These are phyloP conservation scores for Prunella vulgaris DNA, from an alignment of 257 asterid genomes.

Conservation along the genomic window DNA sequence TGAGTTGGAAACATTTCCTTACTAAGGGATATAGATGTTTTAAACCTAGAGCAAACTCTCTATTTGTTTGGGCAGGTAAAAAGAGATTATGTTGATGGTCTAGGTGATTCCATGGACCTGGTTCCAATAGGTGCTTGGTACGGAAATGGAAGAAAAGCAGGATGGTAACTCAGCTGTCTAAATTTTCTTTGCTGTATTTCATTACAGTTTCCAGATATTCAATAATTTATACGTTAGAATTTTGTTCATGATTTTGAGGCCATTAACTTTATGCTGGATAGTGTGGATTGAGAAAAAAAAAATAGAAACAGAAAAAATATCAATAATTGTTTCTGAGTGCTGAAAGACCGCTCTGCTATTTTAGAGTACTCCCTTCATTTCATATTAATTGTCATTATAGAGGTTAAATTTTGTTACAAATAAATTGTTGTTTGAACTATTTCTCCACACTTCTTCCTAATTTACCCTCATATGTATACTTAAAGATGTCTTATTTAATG, in stretches of 20 bases:
- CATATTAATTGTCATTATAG: too few species aligned
- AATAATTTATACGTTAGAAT: background rate
- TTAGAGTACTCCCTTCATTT: background rate
- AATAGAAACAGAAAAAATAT: background rate
- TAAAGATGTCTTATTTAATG: too few species aligned
- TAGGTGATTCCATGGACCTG: constrained; percentile 82
- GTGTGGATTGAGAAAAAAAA: background rate
- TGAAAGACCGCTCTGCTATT: background rate
- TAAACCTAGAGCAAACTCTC: constrained; percentile 6
- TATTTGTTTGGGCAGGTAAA: constrained; percentile 53
- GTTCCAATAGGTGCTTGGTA: constrained; percentile 96
- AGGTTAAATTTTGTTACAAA: too few species aligned
- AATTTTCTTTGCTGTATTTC: constrained; percentile 7
- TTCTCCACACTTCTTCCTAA: too few species aligned
- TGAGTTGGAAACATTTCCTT: constrained; percentile 15
- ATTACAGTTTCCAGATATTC: background rate
- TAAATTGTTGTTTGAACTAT: too few species aligned
- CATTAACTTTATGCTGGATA: background rate
- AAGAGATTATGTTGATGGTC: constrained; percentile 81
- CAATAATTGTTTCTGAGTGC: background rate
- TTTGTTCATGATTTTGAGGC: background rate
- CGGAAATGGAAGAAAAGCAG: constrained; percentile 96
- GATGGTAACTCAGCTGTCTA: constrained; percentile 49
- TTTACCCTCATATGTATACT: too few species aligned
- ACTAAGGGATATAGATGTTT: constrained; percentile 10